Percentiles rank a stretch among this genome's conserved stretches.
Evolutionary conservation across 2,329 filamentous ascomycete genomes (phyloP).

Genomic region (Fusarium pininemorale): DNA sequence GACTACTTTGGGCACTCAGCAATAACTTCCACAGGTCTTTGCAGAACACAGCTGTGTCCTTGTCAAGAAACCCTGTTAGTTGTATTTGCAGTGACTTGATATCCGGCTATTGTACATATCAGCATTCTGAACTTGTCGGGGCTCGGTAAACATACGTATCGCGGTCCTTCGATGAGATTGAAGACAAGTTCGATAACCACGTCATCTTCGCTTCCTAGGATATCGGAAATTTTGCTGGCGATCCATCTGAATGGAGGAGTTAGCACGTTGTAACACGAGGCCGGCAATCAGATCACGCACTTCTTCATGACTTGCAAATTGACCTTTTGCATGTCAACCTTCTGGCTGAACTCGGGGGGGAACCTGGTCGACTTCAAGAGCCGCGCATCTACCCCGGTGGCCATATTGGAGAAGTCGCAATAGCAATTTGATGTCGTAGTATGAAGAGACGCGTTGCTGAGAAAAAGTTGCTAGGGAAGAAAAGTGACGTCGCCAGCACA

Average conservation of each 20-base stretch:
- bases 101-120: constrained; percentile 72
- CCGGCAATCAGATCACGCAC: constrained; percentile 58
- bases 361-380: constrained; percentile 92
- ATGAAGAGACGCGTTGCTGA: constrained; percentile 29
- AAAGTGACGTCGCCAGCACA: constrained; percentile 46
- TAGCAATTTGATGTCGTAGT: constrained; percentile 23
- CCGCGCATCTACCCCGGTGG: constrained; percentile 87
- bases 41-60: constrained; percentile 88
- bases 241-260: constrained; percentile 78
- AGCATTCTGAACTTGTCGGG: constrained; percentile 35
- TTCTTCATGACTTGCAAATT: constrained; percentile 98
- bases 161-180: constrained; percentile 74
- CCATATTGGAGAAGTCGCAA: constrained; percentile 64
- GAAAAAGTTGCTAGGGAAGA: constrained; percentile 34
- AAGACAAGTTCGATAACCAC: constrained; percentile 89
- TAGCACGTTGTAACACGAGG: constrained; percentile 12
- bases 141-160: constrained; percentile 69
- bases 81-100: constrained; percentile 96
- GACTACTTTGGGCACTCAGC: constrained; percentile 86
- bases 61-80: constrained; percentile 93
- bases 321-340: constrained; percentile 97
- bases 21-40: constrained; percentile 94
- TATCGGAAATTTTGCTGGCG: constrained; percentile 83
- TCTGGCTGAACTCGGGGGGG: constrained; percentile 89
- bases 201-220: constrained; percentile 93